Conservation (phyloP, 306 rosid species). For the Begonia loranthoides region DNA sequence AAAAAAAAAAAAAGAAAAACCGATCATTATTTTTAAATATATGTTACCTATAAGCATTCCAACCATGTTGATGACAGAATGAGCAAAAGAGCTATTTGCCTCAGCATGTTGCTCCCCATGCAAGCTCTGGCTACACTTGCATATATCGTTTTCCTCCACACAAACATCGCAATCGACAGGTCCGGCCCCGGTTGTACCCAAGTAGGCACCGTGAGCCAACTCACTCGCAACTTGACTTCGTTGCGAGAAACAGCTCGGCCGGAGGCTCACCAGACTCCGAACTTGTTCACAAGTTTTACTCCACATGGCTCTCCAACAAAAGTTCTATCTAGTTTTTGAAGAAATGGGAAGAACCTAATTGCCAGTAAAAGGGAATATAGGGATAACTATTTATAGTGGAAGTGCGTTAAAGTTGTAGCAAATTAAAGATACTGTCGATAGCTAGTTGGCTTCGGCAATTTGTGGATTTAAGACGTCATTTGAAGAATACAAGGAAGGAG, state of each 20-base stretch:
- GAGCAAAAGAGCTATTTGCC: conserved; percentile 37
- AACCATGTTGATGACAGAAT: conserved; percentile 62
- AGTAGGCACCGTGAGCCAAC: conserved; percentile 13
- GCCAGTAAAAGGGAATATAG: neutral
- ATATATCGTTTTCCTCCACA: conserved; percentile 30
- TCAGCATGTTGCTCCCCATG: conserved; percentile 19
- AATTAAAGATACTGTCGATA: neutral
- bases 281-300: conserved; percentile 21
- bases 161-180: conserved; percentile 25
- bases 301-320: conserved; percentile 5
- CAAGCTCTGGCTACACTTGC: conserved; percentile 19
- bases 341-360: neutral
- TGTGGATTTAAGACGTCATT: neutral
- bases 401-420: neutral
- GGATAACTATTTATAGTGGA: neutral
- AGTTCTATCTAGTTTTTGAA: neutral
- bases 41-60: conserved; percentile 66
- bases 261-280: conserved; percentile 2
- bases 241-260: conserved; percentile 10
- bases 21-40: neutral
- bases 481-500: conserved; percentile 1
- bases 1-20: no score
- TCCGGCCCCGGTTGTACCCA: conserved; percentile 10
- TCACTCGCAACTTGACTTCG: conserved; percentile 16
- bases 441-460: neutral